Base-by-base conservation (phyloP, 768 basidiomycete species). In the Phaffia australis region DNA sequence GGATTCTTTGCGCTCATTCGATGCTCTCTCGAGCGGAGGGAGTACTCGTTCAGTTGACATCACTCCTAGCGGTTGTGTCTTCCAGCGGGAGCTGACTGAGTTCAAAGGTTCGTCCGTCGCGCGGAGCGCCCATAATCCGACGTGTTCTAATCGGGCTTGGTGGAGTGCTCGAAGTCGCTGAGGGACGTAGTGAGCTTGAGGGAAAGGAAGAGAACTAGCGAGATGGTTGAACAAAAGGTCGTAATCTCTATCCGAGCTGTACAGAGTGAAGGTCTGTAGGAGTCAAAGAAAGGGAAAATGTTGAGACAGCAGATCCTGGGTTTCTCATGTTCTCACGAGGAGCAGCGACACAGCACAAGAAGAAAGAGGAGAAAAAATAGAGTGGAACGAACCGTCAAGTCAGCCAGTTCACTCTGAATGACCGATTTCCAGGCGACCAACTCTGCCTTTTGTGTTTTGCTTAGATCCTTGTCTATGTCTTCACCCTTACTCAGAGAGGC, bases 151-250 rank as follows among this genome's bases (percentile, higher is more conserved):
- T 16, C 66, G 66, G 14, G 55, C 46, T 42, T 63, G 42, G 23
- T 68, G 66, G 25, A 68, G 55, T 6, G 30, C 19, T 32, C 66
- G 54, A 21, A 68, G 55, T 0, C 66, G 66, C 16, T 46, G 23
- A 48, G 66, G 66, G 7, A 63, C 56, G 56, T 68, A 68, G 56
- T 63, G 56, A 15, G 61, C 56, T 51, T 68, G 66, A 19, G 66
- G 66, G 66, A 68, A 68, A 25, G 66, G 61, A 23, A 68, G 66
- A 15, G 55, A 52, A 1, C 47, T 52, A 0, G 66, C 66, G 35
- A 68, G 66, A 56, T 62, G 66, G 29, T 56, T 27, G 60, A 63
- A 62, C 18, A 68, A 19, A 35, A 64, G 60, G 8, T 63, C 42
- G 49, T 60, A 68, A 46, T 68, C 63, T 47, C 55, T 57, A 29